phyloP scores from a whole-genome alignment of 225 moss, liverwort and hornwort species.

The Sphagnum contortum region DNA sequence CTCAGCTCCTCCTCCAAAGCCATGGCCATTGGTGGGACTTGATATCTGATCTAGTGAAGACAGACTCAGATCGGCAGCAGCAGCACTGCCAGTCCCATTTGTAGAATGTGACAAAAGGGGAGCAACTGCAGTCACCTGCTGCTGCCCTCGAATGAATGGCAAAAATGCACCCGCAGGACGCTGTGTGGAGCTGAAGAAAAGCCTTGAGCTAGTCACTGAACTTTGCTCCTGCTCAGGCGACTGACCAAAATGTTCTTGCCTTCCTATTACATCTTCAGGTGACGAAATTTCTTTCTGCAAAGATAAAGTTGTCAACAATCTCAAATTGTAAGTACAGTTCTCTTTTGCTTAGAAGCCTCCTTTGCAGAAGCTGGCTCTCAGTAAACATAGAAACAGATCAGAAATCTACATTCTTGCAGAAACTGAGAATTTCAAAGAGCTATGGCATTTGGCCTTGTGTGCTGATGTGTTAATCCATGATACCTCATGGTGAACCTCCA shows the following conservation, averaged over 20 bases:
- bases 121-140: slow-evolving; percentile 14
- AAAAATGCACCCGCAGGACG: slow-evolving; percentile 83
- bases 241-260: slow-evolving; percentile 22
- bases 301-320: no score
- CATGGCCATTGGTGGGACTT: slow-evolving; percentile 12
- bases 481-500: slow-evolving; percentile 36
- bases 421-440: not conserved
- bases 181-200: slow-evolving; percentile 64
- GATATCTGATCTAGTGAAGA: slow-evolving; percentile 23
- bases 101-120: slow-evolving; percentile 35
- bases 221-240: slow-evolving; percentile 42
- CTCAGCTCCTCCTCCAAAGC: slow-evolving; percentile 19
- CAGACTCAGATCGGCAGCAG: slow-evolving; percentile 21
- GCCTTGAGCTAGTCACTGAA: slow-evolving; percentile 52
- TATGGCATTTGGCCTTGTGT: no score
- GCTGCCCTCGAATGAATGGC: slow-evolving; percentile 71
- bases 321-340: no score
- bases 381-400: no score
- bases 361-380: no score
- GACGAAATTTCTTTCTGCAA: slow-evolving; percentile 13
- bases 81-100: slow-evolving; percentile 14
- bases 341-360: no score
- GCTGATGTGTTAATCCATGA: no score
- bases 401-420: not conserved
- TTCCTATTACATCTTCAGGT: slow-evolving; percentile 27